Evolutionary conservation across 2,329 filamentous ascomycete species (phyloP).

Genomic region (Penicillium sp.): DNA sequence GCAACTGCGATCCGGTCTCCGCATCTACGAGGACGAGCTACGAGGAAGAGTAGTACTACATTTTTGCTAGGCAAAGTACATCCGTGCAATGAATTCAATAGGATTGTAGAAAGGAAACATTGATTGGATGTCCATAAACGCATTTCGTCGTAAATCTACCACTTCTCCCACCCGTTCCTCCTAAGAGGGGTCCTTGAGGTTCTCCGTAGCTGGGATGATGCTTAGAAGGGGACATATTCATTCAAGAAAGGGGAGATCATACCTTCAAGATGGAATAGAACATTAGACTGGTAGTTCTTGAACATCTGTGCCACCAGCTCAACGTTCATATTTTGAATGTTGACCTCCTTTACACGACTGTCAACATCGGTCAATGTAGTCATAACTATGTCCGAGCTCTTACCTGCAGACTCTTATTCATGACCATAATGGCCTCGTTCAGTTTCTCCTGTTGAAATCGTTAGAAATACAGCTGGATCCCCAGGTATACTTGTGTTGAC

Average conservation of each 20-base stretch:
- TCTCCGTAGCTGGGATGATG: constrained; percentile 70
- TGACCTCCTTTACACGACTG: constrained; percentile 72
- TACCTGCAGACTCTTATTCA: constrained; percentile 91
- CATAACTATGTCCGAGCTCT: background rate
- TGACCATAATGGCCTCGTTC: constrained; percentile 86
- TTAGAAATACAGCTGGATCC: constrained; percentile 9
- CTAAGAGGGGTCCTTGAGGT: constrained; percentile 70
- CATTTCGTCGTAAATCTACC: constrained; percentile 14
- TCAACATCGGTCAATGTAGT: constrained; percentile 1
- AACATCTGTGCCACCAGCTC: constrained; percentile 99
- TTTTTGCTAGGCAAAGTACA: too few species aligned
- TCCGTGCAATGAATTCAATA: too few species aligned
- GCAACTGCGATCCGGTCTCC: background rate
- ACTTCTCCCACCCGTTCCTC: background rate
- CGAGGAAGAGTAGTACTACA: background rate
- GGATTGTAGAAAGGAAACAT: background rate
- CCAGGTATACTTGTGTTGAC: constrained; percentile 38
- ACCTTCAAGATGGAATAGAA: constrained; percentile 97
- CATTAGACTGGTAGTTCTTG: constrained; percentile 99
- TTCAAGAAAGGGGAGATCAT: constrained; percentile 20
- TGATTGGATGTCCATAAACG: background rate
- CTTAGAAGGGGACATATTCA: background rate
- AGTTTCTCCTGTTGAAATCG: constrained; percentile 75
- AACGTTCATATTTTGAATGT: constrained; percentile 98
- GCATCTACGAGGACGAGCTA: background rate